Evolutionary conservation across 768 basidiomycete species (phyloP), one percentile per base, ranked within the genome.

Genomic region (Kwoniella sp.): DNA sequence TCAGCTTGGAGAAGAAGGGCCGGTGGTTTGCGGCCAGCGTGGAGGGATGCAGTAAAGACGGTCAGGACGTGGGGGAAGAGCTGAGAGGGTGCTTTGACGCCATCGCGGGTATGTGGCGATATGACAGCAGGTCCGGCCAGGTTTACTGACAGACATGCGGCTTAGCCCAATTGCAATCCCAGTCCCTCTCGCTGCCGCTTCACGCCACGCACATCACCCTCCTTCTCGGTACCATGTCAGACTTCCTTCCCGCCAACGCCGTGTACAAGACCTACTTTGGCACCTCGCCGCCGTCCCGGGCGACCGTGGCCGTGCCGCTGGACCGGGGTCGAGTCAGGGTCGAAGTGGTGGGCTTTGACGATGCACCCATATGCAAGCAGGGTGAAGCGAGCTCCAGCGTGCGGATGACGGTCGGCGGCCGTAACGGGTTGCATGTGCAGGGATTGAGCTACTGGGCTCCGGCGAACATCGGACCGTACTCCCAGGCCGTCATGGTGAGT

Each of bases 391-490:
- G 8, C 29, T 36, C n/a, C n/a, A n/a, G n/a, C n/a, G n/a, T n/a
- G n/a, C n/a, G n/a, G n/a, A n/a, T n/a, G n/a, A n/a, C n/a, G 19
- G 31, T 65, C 0, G 63, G 49, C 77, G 43, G 50, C 1, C 42
- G 92, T 37, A 82, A 82, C 49, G 85, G 88, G 0, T 78, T 98
- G 38, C 95, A 99, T 68, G 95, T 99, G 2, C 95, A 98, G 74
- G 81, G 91, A 8, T 67, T 96, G 57, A 96, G 93, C 73, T 96
- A 98, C 68, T 99, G 95, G 95, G 95, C 92, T 23, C 91, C 95
- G 11, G 95, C 95, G 9, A 99, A 98, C 71, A 98, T 99, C 48
- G 95, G 95, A 0, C 95, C 95, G 3, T 99, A 99, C 73, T 95
- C 90, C 3, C 95, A 99, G 75, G 87, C 89, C 1, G 82, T 96